These are phyloP conservation scores for Apiospora pterosperma DNA, from an alignment of 2,329 filamentous ascomycete species.

Conservation along the genomic window DNA sequence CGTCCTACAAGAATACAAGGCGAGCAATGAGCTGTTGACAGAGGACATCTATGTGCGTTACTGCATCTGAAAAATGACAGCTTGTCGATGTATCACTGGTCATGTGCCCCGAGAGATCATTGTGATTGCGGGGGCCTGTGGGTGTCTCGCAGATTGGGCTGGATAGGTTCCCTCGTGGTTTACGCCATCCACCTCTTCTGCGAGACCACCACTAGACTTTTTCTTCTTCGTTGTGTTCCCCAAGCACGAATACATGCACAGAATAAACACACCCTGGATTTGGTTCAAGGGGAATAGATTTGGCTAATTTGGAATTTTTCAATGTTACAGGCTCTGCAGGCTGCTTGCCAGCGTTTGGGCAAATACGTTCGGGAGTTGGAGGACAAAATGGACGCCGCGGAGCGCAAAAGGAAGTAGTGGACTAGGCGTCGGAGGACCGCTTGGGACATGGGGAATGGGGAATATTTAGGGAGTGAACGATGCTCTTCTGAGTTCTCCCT, in stretches of 20 bases:
- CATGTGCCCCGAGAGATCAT: slow-evolving; percentile 8
- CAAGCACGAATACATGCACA: not conserved
- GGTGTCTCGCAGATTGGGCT: not conserved
- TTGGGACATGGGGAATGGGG: not conserved
- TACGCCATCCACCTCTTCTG: not conserved
- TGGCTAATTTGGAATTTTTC: not conserved
- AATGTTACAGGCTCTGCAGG: slow-evolving; percentile 69
- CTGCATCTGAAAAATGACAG: slow-evolving; percentile 33
- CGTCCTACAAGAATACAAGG: slow-evolving; percentile 87
- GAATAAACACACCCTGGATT: not conserved
- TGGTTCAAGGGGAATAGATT: not conserved
- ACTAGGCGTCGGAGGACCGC: not conserved
- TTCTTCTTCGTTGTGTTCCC: not conserved
- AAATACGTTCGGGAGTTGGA: slow-evolving; percentile 80
- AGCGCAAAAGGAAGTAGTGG: slow-evolving; percentile 62
- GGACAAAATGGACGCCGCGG: slow-evolving; percentile 66
- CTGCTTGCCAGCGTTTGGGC: slow-evolving; percentile 81
- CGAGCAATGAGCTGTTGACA: slow-evolving; percentile 87
- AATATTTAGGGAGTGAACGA: not conserved
- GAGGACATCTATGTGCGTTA: slow-evolving; percentile 92
- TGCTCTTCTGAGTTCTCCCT: not conserved
- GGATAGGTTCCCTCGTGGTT: not conserved
- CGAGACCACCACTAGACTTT: not conserved
- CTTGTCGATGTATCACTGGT: slow-evolving; percentile 14
- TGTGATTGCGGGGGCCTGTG: slow-evolving; percentile 6